Evolutionary conservation across 2,329 filamentous ascomycete species (phyloP).

Genomic region (Cercospora citrullina): DNA sequence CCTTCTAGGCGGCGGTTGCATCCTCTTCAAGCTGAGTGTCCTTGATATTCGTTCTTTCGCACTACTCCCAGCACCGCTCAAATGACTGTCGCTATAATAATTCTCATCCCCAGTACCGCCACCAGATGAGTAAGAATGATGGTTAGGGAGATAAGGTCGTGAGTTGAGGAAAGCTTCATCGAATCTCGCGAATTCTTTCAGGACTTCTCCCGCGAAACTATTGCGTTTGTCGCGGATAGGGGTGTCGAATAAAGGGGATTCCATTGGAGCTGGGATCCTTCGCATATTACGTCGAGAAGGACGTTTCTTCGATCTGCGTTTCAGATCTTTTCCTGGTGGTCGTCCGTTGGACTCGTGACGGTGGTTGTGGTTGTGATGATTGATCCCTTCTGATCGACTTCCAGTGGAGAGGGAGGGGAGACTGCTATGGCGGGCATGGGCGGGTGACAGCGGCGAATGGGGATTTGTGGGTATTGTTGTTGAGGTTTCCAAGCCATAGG

Average conservation of each 20-base stretch:
- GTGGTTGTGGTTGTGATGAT: neutral
- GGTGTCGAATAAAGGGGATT: constrained; percentile 10
- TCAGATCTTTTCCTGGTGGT: neutral
- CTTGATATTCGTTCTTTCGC: neutral
- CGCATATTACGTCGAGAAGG: neutral
- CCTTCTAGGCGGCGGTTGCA: neutral
- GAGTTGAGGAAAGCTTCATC: neutral
- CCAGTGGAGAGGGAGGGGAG: neutral
- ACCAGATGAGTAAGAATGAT: neutral
- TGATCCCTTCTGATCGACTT: neutral
- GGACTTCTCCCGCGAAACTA: constrained; percentile 1
- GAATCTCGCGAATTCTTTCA: neutral
- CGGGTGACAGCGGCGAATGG: neutral
- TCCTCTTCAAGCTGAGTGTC: neutral
- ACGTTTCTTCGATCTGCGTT: neutral
- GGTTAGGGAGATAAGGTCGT: neutral
- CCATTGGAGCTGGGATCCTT: neutral
- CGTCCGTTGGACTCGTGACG: neutral
- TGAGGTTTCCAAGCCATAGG: constrained; percentile 3
- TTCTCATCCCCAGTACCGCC: neutral
- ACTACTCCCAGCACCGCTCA: neutral
- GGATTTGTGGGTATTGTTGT: neutral
- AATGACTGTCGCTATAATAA: neutral
- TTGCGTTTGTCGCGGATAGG: neutral
- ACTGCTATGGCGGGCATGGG: neutral